These are phyloP conservation scores for Laguncularia racemosa DNA, from an alignment of 345 rosid species.

Conservation along the genomic window DNA sequence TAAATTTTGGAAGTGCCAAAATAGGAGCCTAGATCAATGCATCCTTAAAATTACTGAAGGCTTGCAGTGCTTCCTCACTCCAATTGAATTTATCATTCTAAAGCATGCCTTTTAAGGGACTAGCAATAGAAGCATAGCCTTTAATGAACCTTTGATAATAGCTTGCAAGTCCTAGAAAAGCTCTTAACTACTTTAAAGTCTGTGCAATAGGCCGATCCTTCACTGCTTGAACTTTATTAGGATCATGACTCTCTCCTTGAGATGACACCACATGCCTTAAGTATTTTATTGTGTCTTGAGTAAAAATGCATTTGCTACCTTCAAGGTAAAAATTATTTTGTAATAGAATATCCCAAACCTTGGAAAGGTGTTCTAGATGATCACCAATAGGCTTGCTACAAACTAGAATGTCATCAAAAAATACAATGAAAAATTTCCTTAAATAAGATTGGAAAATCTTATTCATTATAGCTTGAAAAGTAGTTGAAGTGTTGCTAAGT, in stretches of 20 bases:
- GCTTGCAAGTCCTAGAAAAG: not conserved
- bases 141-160: no score
- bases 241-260: not conserved
- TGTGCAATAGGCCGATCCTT: not conserved
- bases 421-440: not conserved
- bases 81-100: not conserved
- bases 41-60: not conserved
- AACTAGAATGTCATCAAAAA: not conserved
- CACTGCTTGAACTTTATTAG: no score
- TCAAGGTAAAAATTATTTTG: not conserved
- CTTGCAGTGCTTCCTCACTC: not conserved
- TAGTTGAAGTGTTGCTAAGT: not conserved
- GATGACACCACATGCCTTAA: not conserved
- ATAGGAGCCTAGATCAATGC: not conserved
- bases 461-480: not conserved
- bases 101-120: not conserved
- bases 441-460: not conserved
- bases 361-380: not conserved
- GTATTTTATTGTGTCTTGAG: no score
- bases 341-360: not conserved
- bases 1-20: not conserved
- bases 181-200: not conserved
- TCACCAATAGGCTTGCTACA: not conserved
- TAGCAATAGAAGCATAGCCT: no score
- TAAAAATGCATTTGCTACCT: not conserved